Base-by-base conservation (phyloP, 371 early-diverging fungal genomes). In the Choanephora cucurbitarum region DNA sequence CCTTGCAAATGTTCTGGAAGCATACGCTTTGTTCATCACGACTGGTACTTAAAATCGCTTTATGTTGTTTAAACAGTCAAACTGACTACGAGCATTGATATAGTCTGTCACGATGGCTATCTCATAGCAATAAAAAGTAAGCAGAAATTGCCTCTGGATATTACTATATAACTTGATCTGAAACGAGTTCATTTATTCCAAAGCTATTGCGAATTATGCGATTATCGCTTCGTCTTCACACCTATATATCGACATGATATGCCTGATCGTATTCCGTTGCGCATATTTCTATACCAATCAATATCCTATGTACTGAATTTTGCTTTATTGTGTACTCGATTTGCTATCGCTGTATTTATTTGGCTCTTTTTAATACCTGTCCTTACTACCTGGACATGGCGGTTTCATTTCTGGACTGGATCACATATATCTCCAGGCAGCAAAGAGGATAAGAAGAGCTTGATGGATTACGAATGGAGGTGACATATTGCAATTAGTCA, bases 161-260 rank as follows among this genome's bases (percentile, higher is more conserved):
- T 28, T 28, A 5, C 28, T 28, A 28, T n/a, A 28, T 5, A 7
- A 3, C 28, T 28, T 28, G 28, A 28, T 28, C 28, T 28, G 28
- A 28, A 28, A 28, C 28, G 28, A 28, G 10, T 41, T 22, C 0
- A 41, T 43, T 14, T 18, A 55, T 49, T 33, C 7, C 24, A 54
- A n/a, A 84, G 84, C 61, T 79, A 86, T 66, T 95, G 95, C 70
- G 95, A 95, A 61, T 82, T 95, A 9, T 95, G 95, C 74, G 86
- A 88, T 33, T 67, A 91, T 67, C 69, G 68, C 34, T 95, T 88
- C 64, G 62, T 80, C 7, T 95, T 95, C 60, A 86, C 90, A 10
- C 89, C 92, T 10, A 78, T 91, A 7, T 91, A 90, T 61, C 77
- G 83, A 18, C 74, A 82, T 7, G 80, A 77, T 41, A 90, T 90